Conservation (phyloP, 228 moss, liverwort and hornwort genomes). For the Sphagnum fallax region DNA sequence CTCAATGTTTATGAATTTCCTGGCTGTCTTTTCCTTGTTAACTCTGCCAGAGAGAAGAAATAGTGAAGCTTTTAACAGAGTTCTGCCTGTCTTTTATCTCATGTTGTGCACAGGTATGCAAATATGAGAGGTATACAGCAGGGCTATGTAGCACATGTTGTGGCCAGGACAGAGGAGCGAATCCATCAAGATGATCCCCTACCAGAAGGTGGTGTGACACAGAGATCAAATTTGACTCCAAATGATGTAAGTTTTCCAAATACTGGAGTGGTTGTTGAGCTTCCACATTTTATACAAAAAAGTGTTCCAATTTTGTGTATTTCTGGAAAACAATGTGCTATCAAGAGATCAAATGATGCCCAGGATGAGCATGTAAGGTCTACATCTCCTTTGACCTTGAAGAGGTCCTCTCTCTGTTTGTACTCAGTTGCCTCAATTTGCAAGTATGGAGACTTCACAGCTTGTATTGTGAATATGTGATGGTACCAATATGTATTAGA, state of each 20-base stretch:
- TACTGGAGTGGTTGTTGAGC: too few species aligned
- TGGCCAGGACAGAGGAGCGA: slow-evolving; percentile 12
- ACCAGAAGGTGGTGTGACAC: slow-evolving; percentile 10
- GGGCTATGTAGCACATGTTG: slow-evolving; percentile 12
- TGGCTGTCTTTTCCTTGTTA: too few species aligned
- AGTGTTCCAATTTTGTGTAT: too few species aligned
- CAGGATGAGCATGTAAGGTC: neutral
- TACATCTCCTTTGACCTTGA: neutral
- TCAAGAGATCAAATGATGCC: neutral
- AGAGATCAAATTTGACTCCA: slow-evolving; percentile 6
- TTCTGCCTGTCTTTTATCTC: too few species aligned
- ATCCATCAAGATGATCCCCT: slow-evolving; percentile 4
- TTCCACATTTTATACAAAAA: too few species aligned
- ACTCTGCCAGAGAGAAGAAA: too few species aligned
- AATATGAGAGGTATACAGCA: slow-evolving; percentile 21
- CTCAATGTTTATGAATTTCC: too few species aligned
- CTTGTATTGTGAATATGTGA: too few species aligned
- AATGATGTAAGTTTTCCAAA: slow-evolving; percentile 9
- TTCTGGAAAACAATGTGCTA: neutral
- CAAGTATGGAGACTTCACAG: too few species aligned
- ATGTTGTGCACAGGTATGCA: slow-evolving; percentile 12
- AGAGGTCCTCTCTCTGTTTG: neutral
- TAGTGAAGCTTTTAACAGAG: too few species aligned
- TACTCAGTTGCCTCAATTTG: neutral
- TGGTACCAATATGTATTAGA: too few species aligned